A percentile compares a stretch with the other conserved stretches of the same genome.
Evolutionary conservation across 78 protist genomes (phyloP).

Genomic region (Bodo saltans): DNA sequence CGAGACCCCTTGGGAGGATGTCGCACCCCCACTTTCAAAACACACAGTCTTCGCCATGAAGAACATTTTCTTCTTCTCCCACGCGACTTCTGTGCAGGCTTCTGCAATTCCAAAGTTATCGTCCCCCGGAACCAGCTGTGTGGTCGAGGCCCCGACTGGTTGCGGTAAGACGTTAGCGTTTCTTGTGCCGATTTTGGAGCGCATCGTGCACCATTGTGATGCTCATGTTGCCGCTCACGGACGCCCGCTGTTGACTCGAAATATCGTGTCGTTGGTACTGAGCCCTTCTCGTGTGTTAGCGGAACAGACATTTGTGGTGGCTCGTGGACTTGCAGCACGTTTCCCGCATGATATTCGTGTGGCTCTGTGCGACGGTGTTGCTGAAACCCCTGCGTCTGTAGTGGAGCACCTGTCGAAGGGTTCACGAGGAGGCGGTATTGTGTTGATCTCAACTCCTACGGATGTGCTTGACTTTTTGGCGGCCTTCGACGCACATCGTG

Average conservation of each 20-base stretch:
- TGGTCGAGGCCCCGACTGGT: conserved; percentile 91
- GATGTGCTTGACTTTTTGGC: not conserved
- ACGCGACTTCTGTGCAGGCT: not conserved
- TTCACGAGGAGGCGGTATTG: not conserved
- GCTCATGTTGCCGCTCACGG: not conserved
- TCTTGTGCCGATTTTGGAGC: conserved; percentile 77
- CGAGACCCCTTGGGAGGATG: not conserved
- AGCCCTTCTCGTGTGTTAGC: not conserved
- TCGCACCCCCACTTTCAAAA: not conserved
- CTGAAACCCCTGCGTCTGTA: not conserved
- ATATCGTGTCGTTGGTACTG: not conserved
- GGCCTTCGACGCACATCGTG: not conserved
- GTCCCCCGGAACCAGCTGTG: not conserved
- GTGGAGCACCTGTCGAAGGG: not conserved
- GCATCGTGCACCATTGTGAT: conserved; percentile 2
- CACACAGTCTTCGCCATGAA: not conserved
- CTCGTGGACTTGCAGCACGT: not conserved
- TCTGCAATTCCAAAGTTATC: not conserved
- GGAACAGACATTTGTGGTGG: not conserved
- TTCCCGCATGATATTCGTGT: not conserved
- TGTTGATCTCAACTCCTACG: conserved; percentile 4
- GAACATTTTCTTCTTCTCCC: not conserved
- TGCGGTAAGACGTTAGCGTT: conserved; percentile 98
- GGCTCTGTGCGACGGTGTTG: not conserved
- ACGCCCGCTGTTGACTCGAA: not conserved